Evolutionary conservation across 2,329 filamentous ascomycete species (phyloP).

Genomic region (Chaetomiaceae sp.): DNA sequence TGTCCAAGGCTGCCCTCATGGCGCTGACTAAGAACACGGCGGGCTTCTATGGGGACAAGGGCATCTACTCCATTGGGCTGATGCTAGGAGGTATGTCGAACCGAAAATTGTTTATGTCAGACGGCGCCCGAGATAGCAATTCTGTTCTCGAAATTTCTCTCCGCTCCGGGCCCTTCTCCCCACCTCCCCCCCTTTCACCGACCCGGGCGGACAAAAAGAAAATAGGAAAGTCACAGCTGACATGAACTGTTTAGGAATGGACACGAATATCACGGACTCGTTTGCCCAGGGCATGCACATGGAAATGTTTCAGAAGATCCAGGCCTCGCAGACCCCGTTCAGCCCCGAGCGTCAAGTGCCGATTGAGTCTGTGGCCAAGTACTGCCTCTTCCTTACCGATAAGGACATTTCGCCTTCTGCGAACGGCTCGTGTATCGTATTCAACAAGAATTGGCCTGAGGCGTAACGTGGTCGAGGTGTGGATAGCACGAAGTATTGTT

Average conservation of each 20-base stretch:
- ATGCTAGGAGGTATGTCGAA: constrained; percentile 39
- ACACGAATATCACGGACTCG: constrained; percentile 49
- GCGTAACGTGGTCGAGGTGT: constrained; percentile 21
- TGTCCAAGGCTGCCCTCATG: constrained; percentile 29
- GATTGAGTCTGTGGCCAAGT: constrained; percentile 38
- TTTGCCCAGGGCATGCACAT: constrained; percentile 36
- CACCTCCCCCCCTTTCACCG: too few species aligned
- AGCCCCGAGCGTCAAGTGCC: constrained; percentile 30
- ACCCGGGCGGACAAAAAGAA: too few species aligned
- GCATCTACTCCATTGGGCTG: constrained; percentile 49
- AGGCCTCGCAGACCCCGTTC: constrained; percentile 29
- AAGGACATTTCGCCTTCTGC: constrained; percentile 31
- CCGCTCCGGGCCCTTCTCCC: too few species aligned
- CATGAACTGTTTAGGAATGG: constrained; percentile 38
- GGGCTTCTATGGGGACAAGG: constrained; percentile 49
- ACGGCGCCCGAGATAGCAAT: too few species aligned
- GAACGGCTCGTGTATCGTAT: constrained; percentile 33
- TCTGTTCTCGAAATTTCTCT: too few species aligned
- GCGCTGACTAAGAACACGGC: constrained; percentile 52
- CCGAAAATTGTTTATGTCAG: too few species aligned
- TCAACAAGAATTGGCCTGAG: constrained; percentile 37
- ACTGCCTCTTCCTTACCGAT: constrained; percentile 36
- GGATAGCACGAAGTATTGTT: too few species aligned
- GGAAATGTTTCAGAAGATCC: constrained; percentile 31
- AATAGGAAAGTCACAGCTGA: too few species aligned